Evolutionary conservation across 768 basidiomycete species (phyloP).

Genomic region (Lanmaoa pseudosensibilis): DNA sequence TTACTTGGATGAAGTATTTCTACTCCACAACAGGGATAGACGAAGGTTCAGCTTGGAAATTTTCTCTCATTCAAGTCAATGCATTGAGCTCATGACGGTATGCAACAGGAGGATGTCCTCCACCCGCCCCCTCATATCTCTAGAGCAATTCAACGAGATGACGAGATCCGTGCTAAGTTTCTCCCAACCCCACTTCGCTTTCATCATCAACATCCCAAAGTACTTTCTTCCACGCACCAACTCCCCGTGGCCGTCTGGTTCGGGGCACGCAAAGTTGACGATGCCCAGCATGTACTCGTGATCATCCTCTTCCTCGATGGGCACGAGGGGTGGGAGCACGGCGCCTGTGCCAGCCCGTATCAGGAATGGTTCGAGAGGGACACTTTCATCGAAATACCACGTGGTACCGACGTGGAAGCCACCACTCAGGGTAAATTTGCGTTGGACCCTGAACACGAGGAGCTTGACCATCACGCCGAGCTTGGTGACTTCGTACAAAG

Average conservation of each 20-base stretch:
- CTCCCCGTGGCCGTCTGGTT: neutral
- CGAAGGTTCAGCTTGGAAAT: too few species aligned
- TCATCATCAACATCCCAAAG: slow-evolving; percentile 8
- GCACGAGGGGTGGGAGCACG: neutral
- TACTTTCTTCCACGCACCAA: neutral
- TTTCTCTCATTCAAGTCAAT: neutral
- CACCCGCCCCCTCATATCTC: neutral
- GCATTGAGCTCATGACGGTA: neutral
- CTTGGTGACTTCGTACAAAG: slow-evolving; percentile 15
- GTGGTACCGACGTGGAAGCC: slow-evolving; percentile 9
- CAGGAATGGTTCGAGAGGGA: slow-evolving; percentile 1
- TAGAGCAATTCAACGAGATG: slow-evolving; percentile 1
- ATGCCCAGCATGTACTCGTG: slow-evolving; percentile 4
- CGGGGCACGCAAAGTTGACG: slow-evolving; percentile 3
- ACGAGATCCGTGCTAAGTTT: slow-evolving; percentile 8
- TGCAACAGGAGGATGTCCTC: slow-evolving; percentile 1
- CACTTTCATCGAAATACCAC: slow-evolving; percentile 1
- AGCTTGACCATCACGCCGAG: slow-evolving; percentile 15
- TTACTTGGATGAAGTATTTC: too few species aligned
- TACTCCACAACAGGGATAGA: too few species aligned
- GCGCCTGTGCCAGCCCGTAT: slow-evolving; percentile 8
- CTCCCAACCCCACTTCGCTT: slow-evolving; percentile 9
- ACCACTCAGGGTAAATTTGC: neutral
- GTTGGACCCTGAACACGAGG: slow-evolving; percentile 6
- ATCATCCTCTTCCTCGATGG: neutral